Base-by-base conservation (phyloP, 108 stramenopile genomes). In the Seminavis robusta region DNA sequence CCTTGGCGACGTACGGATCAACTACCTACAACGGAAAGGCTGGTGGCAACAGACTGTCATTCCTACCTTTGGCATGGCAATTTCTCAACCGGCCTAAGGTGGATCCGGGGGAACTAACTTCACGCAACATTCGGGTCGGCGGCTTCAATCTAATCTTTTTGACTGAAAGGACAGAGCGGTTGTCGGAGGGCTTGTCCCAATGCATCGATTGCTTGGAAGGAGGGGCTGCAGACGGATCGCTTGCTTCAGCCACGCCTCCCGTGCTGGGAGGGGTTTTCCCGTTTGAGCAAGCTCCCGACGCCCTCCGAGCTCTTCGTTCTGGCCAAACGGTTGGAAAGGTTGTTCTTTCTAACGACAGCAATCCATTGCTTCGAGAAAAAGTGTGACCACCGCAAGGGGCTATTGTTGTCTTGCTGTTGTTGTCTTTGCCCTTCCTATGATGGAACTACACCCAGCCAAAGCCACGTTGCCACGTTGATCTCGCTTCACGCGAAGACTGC, bases 111-210 rank as follows among this genome's bases (percentile, higher is more conserved):
- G 53, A 46, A 21, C 31, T 63, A 11, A 55, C 61, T 2, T 7
- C 49, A 7, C 52, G 68, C 4, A 69, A 69, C 33, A 36, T 69
- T 19, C 40, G 61, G 37, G 7, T 69, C 8, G 41, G 33, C 15
- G 68, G 68, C 13, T 69, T 69, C 45, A 69, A 69, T 62, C 48
- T 69, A 24, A 69, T 69, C 15, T 69, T 45, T 33, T 44, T 69
- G 21, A 69, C 68, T 1, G 61, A 69, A 32, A 16, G 40, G 31
- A 43, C 60, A 11, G 34, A 38, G 17, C 26, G 38, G 33, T 45
- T 69, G 15, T 27, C 36, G 16, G 3, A 24, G 16, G 53, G 47
- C 25, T 41, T 67, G 11, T 3, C 19, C 1, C 41, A 59, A 3
- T 67, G 59, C 27, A 49, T 67, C 28, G 5, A 28, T 19, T 67